Conservation (phyloP, 2,329 filamentous ascomycete species). For the Exophiala oligosperma region DNA sequence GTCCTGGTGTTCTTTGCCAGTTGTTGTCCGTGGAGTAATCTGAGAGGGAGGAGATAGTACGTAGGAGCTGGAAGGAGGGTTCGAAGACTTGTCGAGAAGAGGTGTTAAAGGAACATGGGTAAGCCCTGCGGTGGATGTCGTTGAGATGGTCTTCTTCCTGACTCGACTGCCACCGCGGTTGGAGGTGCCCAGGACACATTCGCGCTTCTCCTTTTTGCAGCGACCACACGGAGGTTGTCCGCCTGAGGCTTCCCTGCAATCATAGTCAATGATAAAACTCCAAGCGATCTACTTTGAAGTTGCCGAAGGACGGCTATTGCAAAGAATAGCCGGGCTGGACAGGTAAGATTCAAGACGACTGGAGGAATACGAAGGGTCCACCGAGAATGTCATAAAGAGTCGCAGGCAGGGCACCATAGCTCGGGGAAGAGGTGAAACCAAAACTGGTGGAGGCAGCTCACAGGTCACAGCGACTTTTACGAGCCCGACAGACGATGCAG, state of each 20-base stretch:
- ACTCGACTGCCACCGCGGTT: slow-evolving; percentile 61
- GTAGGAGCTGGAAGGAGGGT: slow-evolving; percentile 8
- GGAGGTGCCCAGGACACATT: slow-evolving; percentile 60
- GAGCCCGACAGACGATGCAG: slow-evolving; percentile 49
- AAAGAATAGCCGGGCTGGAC: slow-evolving; percentile 12
- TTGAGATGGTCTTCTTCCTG: slow-evolving; percentile 49
- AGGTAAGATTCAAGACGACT: neutral
- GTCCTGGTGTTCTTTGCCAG: neutral
- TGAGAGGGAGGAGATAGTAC: slow-evolving; percentile 15
- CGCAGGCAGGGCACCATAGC: neutral
- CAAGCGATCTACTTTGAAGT: slow-evolving; percentile 1
- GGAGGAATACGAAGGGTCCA: neutral
- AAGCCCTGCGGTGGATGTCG: slow-evolving; percentile 7
- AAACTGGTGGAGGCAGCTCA: slow-evolving; percentile 35
- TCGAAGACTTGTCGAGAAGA: neutral
- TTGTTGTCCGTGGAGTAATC: neutral
- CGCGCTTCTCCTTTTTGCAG: slow-evolving; percentile 58
- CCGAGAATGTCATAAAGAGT: neutral
- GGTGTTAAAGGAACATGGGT: slow-evolving; percentile 15
- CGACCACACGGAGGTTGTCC: slow-evolving; percentile 55
- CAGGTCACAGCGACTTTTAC: slow-evolving; percentile 54
- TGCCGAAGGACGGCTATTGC: slow-evolving; percentile 20
- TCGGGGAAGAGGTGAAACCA: slow-evolving; percentile 3
- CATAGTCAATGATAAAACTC: slow-evolving; percentile 7
- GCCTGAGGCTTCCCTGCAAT: slow-evolving; percentile 47